These are phyloP conservation scores for Boletus subcaerulescens DNA, from an alignment of 768 basidiomycete genomes.

Conservation along the genomic window DNA sequence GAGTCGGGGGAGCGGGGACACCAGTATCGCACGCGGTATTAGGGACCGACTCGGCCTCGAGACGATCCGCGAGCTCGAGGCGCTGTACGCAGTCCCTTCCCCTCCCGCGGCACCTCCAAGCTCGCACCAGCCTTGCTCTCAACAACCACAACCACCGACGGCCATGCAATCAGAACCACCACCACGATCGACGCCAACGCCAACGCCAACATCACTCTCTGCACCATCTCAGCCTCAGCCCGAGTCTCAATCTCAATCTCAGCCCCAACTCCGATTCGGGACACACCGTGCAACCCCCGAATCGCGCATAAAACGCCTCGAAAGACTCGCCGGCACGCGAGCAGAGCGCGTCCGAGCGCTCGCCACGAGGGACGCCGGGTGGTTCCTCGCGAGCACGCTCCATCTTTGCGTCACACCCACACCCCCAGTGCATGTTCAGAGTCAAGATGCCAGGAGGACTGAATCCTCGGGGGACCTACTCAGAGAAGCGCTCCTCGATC, in stretches of 20 bases:
- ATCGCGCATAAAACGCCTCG: constrained; percentile 2
- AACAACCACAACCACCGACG: not conserved
- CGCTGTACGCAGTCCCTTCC: constrained; percentile 9
- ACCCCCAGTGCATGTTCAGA: not conserved
- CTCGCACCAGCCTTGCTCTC: not conserved
- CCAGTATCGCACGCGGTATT: constrained; percentile 6
- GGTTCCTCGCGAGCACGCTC: constrained; percentile 29
- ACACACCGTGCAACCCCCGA: not conserved
- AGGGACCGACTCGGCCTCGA: constrained; percentile 28
- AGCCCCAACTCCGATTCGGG: not conserved
- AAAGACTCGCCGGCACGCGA: constrained; percentile 13
- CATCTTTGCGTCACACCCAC: constrained; percentile 17
- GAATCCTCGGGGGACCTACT: constrained; percentile 4
- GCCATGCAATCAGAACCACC: not conserved
- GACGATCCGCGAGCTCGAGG: constrained; percentile 25
- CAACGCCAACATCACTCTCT: not conserved
- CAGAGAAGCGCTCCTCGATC: constrained; percentile 16
- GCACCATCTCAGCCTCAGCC: not conserved
- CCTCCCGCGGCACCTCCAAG: not conserved
- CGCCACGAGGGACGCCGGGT: constrained; percentile 24
- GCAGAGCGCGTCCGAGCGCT: constrained; percentile 22
- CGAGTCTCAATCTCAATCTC: not conserved
- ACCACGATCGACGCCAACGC: not conserved
- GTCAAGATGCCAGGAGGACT: not conserved
- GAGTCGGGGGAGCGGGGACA: not conserved